Evolutionary conservation across 2,329 filamentous ascomycete species (phyloP), one percentile per base, ranked within the genome.

Genomic region (Fusarium aywerte): DNA sequence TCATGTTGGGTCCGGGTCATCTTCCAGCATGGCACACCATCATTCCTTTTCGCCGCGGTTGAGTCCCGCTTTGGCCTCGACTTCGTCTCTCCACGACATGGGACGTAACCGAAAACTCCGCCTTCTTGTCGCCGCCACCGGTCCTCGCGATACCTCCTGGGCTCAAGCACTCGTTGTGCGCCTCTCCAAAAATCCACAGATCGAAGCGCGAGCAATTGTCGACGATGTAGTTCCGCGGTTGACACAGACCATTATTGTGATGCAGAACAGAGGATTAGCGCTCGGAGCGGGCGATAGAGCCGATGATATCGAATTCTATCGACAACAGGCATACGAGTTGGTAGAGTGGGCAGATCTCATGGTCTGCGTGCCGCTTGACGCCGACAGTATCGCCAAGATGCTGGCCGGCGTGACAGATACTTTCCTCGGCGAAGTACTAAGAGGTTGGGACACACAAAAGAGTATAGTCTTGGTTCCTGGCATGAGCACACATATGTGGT

Each of bases 401-500:
- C 83, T 97, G 74, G 88, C 90, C 53, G 94, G 94, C 51, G 86
- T 95, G 58, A 90, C 92, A 4, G 92, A 92, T 73, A 96, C 90
- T 29, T 84, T 97, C 53, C 83, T 96, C 9, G 84, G 96, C 51
- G 91, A 95, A 70, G 87, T 97, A 1, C 77, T 97, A 47, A 87
- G 94, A 51, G 91, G 92, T 56, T 97, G 94, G 94, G 90, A 96
- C 72, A 89, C 91, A 1, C 90, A 90, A 8, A 97, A 97, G 80
- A 91, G 90, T 71, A 91, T 97, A 29, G 80, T 97, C 47, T 81
- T 97, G 58, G 89, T 97, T 8, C 93, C 94, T 0, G 92, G 92
- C 67, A 96, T 97, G 93, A 95, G 92, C 32, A 88, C 88, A 2
- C 86, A 91, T 62, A 93, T 95, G 88, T 97, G 93, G 93, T 89